These are phyloP conservation scores for Clonostachys sp. DNA, from an alignment of 2,329 filamentous ascomycete species.

Conservation along the genomic window DNA sequence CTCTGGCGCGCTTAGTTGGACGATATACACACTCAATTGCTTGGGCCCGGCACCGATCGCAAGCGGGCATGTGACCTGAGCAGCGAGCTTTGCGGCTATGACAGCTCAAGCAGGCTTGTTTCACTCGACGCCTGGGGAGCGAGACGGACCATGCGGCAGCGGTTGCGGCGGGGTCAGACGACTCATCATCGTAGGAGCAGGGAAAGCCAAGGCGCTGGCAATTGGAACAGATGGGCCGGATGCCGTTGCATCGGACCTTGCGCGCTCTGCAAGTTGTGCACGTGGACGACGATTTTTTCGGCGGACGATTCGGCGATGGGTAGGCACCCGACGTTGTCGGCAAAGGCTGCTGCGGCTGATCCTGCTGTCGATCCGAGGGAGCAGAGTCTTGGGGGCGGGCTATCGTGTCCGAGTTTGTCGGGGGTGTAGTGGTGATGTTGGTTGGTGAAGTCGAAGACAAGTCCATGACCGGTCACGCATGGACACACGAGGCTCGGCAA, in stretches of 20 bases:
- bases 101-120: constrained; percentile 53
- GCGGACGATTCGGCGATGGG: constrained; percentile 22
- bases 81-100: constrained; percentile 55
- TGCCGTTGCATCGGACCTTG: constrained; percentile 55
- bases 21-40: constrained; percentile 53
- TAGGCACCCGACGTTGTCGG: not conserved
- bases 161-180: constrained; percentile 14
- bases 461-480: constrained; percentile 2
- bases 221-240: constrained; percentile 49
- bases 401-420: not conserved
- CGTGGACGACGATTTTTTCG: constrained; percentile 39
- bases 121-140: constrained; percentile 48
- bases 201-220: constrained; percentile 54
- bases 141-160: constrained; percentile 33
- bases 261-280: constrained; percentile 49
- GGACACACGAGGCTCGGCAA: constrained; percentile 3
- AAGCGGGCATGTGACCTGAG: constrained; percentile 51
- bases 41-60: constrained; percentile 43
- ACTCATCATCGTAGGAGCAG: constrained; percentile 48
- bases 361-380: not conserved
- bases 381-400: not conserved
- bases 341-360: not conserved
- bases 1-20: constrained; percentile 34
- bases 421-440: not conserved
- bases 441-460: constrained; percentile 1